Conservation (phyloP, 306 rosid species). For the Cicer cuneatum region DNA sequence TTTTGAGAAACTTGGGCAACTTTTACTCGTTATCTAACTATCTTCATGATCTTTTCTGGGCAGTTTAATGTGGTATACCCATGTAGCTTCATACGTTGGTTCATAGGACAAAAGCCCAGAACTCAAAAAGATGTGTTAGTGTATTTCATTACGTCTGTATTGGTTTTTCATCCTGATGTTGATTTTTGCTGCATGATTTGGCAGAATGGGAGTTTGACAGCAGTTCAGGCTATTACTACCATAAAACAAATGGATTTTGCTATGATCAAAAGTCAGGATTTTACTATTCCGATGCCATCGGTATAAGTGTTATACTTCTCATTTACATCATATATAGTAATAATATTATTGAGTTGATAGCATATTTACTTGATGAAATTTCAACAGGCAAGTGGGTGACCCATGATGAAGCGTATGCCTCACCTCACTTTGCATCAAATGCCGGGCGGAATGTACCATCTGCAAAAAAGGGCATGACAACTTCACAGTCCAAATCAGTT, state of each 20-base stretch:
- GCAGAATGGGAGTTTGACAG: slow-evolving; percentile 90
- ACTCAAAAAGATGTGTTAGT: slow-evolving; percentile 23
- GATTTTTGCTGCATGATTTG: slow-evolving; percentile 59
- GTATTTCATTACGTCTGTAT: slow-evolving; percentile 13
- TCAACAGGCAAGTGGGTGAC: slow-evolving; percentile 94
- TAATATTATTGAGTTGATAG: slow-evolving; percentile 29
- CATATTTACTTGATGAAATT: slow-evolving; percentile 48
- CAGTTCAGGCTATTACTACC: slow-evolving; percentile 81
- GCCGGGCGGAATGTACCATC: slow-evolving; percentile 51
- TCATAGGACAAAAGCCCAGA: slow-evolving; percentile 3
- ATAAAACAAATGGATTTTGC: slow-evolving; percentile 80
- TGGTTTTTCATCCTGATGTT: slow-evolving; percentile 46
- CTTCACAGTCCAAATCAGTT: slow-evolving; percentile 52
- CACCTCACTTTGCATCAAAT: slow-evolving; percentile 68
- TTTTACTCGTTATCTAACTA: background rate
- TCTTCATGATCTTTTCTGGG: slow-evolving; percentile 17
- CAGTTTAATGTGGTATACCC: slow-evolving; percentile 28
- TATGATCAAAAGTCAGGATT: slow-evolving; percentile 86
- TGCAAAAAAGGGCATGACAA: slow-evolving; percentile 52
- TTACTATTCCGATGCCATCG: slow-evolving; percentile 85
- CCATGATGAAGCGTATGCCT: slow-evolving; percentile 88
- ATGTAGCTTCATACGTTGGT: slow-evolving; percentile 17
- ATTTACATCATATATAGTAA: slow-evolving; percentile 14
- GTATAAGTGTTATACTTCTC: slow-evolving; percentile 49
- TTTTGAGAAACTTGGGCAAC: background rate